Conservation (phyloP, 2,329 filamentous ascomycete species). For the Penicillium sp. region DNA sequence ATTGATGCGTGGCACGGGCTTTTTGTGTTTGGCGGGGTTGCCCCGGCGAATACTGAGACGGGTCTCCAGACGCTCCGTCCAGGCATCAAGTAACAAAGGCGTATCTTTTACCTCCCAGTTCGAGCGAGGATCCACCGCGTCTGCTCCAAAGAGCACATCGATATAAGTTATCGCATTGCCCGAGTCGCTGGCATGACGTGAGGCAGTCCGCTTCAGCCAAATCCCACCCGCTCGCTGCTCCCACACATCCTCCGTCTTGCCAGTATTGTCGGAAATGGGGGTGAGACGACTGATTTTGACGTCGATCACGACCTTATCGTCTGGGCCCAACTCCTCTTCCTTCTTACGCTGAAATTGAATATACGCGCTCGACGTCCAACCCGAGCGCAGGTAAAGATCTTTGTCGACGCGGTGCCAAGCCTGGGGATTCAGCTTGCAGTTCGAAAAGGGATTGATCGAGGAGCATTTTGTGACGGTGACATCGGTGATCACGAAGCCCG, state of each 20-base stretch:
- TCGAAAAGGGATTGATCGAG: slow-evolving; percentile 65
- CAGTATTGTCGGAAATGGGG: slow-evolving; percentile 54
- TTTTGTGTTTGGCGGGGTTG: slow-evolving; percentile 56
- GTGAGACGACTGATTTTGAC: slow-evolving; percentile 67
- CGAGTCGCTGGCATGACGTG: slow-evolving; percentile 67
- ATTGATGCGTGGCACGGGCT: slow-evolving; percentile 67
- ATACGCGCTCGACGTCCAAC: slow-evolving; percentile 71
- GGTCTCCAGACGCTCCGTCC: slow-evolving; percentile 57
- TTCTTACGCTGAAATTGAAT: slow-evolving; percentile 76
- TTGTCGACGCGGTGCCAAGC: slow-evolving; percentile 83
- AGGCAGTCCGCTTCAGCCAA: slow-evolving; percentile 72
- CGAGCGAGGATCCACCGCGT: slow-evolving; percentile 81
- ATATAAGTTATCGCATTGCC: slow-evolving; percentile 69
- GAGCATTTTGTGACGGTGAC: slow-evolving; percentile 73
- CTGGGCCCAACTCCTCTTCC: slow-evolving; percentile 69
- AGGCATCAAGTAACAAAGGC: slow-evolving; percentile 63
- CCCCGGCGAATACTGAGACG: slow-evolving; percentile 76
- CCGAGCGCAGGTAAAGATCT: slow-evolving; percentile 72
- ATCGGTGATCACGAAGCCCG: slow-evolving; percentile 79
- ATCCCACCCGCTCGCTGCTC: slow-evolving; percentile 70
- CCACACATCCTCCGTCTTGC: slow-evolving; percentile 61
- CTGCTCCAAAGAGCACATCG: slow-evolving; percentile 82
- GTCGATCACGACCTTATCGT: slow-evolving; percentile 75
- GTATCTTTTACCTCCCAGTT: slow-evolving; percentile 77
- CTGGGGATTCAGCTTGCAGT: slow-evolving; percentile 65